Base-by-base conservation (phyloP, 2,329 filamentous ascomycete species). In the Fusarium dlaminii region DNA sequence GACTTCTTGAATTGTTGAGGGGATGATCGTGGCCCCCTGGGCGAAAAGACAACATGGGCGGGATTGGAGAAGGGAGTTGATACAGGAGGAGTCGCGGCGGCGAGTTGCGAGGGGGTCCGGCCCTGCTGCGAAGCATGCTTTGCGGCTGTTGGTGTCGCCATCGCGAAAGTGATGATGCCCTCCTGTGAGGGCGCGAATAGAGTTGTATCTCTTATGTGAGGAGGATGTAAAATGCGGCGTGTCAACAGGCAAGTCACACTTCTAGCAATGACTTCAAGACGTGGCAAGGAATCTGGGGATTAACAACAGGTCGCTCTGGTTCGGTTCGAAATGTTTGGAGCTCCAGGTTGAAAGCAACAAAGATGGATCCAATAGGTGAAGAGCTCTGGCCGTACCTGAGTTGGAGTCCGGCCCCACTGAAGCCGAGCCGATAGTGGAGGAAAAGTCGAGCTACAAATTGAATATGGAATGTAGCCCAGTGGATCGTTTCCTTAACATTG, bases 1-100 rank as follows among this genome's bases (percentile, higher is more conserved):
- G 90, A 91, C 77, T 90, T 90, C 82, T 90, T 90, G 45, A 91
- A 84, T 63, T 90, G 88, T 79, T 92, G 90, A 8, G 90, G 90
- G 59, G 90, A 92, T 14, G 89, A 90, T 57, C 86, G 85, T 15
- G 84, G 87, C 37, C 86, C 89, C 34, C 83, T 85, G 8, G 90
- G 90, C 5, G 90, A 91, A 78, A 91, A 89, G 40, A 86, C 89
- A n/a, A 86, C 85, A 58, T 88, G 86, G 4, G 86, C 85, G 48
- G 87, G 84, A 42, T 89, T 87, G 65, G 89, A 91, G 81, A 92
- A 92, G 20, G 90, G 90, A 4, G 90, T 92, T 40, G 90, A 91
- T 30, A 90, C 90, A n/a, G 90, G 90, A 20, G 90, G 90, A 11
- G 90, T 92, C 7, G 88, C 89, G 10, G 83, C 88, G 6, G 87